Evolutionary conservation across 345 rosid species (phyloP).

Genomic region (Salix exigua): DNA sequence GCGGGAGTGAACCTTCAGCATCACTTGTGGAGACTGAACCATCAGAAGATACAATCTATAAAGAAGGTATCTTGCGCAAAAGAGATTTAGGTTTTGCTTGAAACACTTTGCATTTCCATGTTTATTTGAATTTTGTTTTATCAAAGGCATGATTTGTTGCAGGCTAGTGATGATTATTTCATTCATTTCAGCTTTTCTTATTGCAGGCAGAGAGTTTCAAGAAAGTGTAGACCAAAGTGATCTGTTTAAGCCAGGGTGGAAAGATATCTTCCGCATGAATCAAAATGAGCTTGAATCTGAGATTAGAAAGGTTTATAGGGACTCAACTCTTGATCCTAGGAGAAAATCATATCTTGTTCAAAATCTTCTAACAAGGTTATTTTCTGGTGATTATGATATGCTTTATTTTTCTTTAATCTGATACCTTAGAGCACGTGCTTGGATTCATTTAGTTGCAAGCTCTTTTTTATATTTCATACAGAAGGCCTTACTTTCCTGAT

Average conservation of each 20-base stretch:
- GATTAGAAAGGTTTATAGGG: constrained; percentile 62
- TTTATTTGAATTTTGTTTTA: background rate
- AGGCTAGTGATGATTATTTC: constrained; percentile 4
- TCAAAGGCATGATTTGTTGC: background rate
- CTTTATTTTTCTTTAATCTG: constrained; percentile 1
- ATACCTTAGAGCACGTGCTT: background rate
- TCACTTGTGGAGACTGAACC: constrained; percentile 42
- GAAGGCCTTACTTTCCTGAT: background rate
- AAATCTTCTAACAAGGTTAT: constrained; percentile 64
- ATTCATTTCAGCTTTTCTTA: constrained; percentile 19
- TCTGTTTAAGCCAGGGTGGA: constrained; percentile 96
- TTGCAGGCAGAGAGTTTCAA: constrained; percentile 46
- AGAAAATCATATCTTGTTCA: constrained; percentile 66
- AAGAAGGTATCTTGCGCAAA: constrained; percentile 38
- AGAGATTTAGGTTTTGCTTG: constrained; percentile 4
- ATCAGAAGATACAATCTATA: constrained; percentile 40
- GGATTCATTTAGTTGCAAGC: background rate
- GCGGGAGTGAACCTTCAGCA: constrained; percentile 56
- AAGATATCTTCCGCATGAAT: constrained; percentile 87
- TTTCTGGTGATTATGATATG: background rate
- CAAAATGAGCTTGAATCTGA: constrained; percentile 69
- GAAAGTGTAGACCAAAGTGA: constrained; percentile 64
- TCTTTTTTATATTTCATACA: background rate
- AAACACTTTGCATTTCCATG: constrained; percentile 10
- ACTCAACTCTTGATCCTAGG: constrained; percentile 64